Evolutionary conservation across 306 rosid species (phyloP), one percentile per base, ranked within the genome.

Genomic region (Quercus gilva): DNA sequence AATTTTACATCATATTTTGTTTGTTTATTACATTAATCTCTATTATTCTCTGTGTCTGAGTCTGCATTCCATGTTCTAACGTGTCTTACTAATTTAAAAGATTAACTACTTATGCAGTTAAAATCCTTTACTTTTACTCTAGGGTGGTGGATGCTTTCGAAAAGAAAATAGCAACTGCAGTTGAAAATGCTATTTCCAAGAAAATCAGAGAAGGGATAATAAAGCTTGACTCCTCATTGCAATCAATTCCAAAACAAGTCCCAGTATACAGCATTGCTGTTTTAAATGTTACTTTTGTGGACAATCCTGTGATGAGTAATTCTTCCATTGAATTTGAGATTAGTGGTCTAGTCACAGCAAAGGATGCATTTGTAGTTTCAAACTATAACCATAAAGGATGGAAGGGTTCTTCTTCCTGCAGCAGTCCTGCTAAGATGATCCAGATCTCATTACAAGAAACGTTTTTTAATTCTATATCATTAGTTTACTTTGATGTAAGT

Each of bases 401-500:
- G 52, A 35, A 79, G 70, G 67, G 77, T 81, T 81, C 80, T 67
- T 73, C 83, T 82, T 68, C 82, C 61, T 85, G 85, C 83, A 84
- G 83, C 28, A 89, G 82, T 79, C 78, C 86, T 37, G 88, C 77
- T 55, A 89, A 88, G 85, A 94, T 94, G 98, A 76, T 91, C 73
- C 84, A 87, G 85, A 79, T 94, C 71, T 91, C 96, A 43, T 68
- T 92, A 52, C 96, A 92, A 71, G 97, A 92, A 89, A 77, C 80
- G 56, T 90, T 94, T 59, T 84, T 94, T 74, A 82, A 88, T 77
- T 92, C 98, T 5, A 88, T 88, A 68, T 88, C 92, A 65, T 76
- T 67, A 61, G 87, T 84, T 82, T 82, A 87, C 83, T 92, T 86
- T 84, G 75, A 82, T 11, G 97, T 94, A 82, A 83, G 97, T 85